A percentile compares a stretch with the other conserved stretches of the same genome.
phyloP scores from a whole-genome alignment of 306 rosid genomes.

The Prunus fruticosa region DNA sequence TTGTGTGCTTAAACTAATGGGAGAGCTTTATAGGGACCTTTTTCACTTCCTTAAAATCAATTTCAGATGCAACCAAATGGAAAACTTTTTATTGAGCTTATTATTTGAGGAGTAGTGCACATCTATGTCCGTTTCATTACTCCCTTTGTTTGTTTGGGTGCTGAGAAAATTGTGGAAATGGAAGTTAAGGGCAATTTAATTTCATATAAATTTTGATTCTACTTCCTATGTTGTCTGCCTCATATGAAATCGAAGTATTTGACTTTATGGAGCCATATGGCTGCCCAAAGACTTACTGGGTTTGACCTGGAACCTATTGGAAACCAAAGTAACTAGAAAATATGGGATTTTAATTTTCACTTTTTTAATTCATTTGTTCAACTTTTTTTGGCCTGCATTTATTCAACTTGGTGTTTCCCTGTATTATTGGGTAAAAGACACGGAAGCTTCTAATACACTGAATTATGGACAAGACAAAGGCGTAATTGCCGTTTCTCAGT shows the following conservation, averaged over 20 bases:
- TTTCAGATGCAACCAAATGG: not conserved
- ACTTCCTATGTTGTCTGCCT: not conserved
- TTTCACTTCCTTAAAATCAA: no score
- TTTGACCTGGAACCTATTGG: not conserved
- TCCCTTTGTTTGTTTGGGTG: not conserved
- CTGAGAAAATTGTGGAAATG: not conserved
- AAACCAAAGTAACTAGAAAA: not conserved
- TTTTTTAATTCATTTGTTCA: not conserved
- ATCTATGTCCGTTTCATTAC: not conserved
- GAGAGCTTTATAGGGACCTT: no score
- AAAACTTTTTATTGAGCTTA: not conserved
- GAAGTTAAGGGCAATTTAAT: not conserved
- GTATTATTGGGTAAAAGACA: not conserved
- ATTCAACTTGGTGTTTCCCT: not conserved
- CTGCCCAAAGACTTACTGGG: not conserved
- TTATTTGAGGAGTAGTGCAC: not conserved
- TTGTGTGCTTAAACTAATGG: not conserved
- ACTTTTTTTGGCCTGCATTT: not conserved
- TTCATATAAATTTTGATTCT: not conserved
- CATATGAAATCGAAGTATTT: not conserved
- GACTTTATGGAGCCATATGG: not conserved
- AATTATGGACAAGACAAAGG: not conserved
- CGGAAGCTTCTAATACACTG: not conserved
- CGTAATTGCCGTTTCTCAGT: not conserved
- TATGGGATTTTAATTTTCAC: not conserved